Percentiles rank a stretch among this genome's conserved stretches.
phyloP scores from a whole-genome alignment of 345 rosid genomes.

The Eutrema japonicum region DNA sequence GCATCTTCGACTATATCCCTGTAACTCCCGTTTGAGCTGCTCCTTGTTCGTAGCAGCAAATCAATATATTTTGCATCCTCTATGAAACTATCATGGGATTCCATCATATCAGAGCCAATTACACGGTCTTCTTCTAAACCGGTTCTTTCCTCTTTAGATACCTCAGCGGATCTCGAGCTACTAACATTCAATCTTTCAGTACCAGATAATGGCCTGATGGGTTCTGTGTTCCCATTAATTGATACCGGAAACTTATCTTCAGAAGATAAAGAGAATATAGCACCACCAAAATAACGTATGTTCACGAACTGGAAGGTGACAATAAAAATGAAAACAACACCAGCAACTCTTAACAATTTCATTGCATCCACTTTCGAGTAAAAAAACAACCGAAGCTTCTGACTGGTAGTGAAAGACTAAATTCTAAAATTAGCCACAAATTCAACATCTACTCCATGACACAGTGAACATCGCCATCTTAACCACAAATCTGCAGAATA shows the following conservation, averaged over 20 bases:
- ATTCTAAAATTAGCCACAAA: slow-evolving; percentile 11
- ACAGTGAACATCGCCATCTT: slow-evolving; percentile 6
- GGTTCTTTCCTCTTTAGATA: slow-evolving; percentile 28
- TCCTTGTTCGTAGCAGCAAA: slow-evolving; percentile 24
- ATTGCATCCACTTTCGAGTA: slow-evolving; percentile 39
- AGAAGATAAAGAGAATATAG: slow-evolving; percentile 54
- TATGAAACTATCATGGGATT: slow-evolving; percentile 24
- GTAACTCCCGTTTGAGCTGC: slow-evolving; percentile 23
- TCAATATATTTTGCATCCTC: slow-evolving; percentile 32
- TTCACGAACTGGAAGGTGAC: slow-evolving; percentile 60
- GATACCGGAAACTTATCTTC: slow-evolving; percentile 44
- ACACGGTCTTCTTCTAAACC: slow-evolving; percentile 38
- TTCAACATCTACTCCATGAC: slow-evolving; percentile 18
- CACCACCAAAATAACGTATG: slow-evolving; percentile 54
- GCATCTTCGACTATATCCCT: slow-evolving; percentile 39
- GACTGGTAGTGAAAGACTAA: slow-evolving; percentile 43
- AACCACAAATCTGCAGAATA: slow-evolving; percentile 23
- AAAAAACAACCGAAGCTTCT: neutral
- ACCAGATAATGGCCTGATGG: slow-evolving; percentile 21
- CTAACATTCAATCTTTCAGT: slow-evolving; percentile 30
- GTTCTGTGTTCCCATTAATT: slow-evolving; percentile 37
- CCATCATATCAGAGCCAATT: slow-evolving; percentile 31
- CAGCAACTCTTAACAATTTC: slow-evolving; percentile 58
- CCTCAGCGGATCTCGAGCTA: slow-evolving; percentile 45
- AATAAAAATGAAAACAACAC: slow-evolving; percentile 47